Conservation (phyloP, 1,284 basidiomycete genomes). For the Flammula alnicola region DNA sequence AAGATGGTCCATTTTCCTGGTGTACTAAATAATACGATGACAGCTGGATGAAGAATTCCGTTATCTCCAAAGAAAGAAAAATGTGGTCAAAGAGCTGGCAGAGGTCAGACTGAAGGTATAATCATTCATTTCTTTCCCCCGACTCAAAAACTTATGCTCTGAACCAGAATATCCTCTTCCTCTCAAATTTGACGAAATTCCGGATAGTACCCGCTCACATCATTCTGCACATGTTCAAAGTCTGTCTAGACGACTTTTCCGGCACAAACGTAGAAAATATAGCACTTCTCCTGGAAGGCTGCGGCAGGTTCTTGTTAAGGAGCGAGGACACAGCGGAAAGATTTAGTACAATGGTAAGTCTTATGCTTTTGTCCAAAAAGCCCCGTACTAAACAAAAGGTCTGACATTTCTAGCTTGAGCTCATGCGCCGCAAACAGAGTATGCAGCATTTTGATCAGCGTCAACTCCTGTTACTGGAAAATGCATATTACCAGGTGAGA, state of each 20-base stretch:
- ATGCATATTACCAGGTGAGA: constrained; percentile 94
- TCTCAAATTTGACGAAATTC: constrained; percentile 96
- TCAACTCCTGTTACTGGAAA: constrained; percentile 90
- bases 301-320: constrained; percentile 90
- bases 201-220: constrained; percentile 90
- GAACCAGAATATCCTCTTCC: constrained; percentile 82
- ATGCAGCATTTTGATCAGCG: constrained; percentile 92
- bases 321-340: constrained; percentile 87
- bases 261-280: constrained; percentile 94
- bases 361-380: background rate
- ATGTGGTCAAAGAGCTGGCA: constrained; percentile 86
- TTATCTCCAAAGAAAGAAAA: constrained; percentile 94
- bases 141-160: constrained; percentile 2
- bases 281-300: constrained; percentile 90
- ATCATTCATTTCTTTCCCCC: constrained; percentile 32
- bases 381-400: no score
- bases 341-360: constrained; percentile 77
- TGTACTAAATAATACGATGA: background rate
- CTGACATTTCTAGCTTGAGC: constrained; percentile 70
- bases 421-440: constrained; percentile 93
- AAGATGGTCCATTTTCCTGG: background rate
- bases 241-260: constrained; percentile 94
- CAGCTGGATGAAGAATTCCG: constrained; percentile 97
- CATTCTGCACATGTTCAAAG: constrained; percentile 96
- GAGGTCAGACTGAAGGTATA: constrained; percentile 83